These are phyloP conservation scores for Penicillium daleae DNA, from an alignment of 495 filamentous ascomycete species.

Conservation along the genomic window DNA sequence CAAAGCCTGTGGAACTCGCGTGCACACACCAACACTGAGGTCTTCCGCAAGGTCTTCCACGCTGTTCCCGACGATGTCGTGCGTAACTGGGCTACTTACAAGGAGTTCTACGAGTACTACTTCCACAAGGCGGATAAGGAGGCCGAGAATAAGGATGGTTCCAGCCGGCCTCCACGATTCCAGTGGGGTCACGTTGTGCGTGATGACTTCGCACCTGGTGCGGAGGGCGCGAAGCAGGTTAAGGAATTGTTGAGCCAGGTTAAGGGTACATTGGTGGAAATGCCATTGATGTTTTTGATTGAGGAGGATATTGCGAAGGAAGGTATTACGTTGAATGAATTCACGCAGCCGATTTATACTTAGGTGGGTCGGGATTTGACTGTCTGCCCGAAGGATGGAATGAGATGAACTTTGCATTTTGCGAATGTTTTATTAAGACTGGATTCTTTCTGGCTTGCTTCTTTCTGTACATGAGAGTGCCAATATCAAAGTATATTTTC, in stretches of 20 bases:
- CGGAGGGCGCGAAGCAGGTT: slow-evolving; percentile 67
- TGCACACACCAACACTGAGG: slow-evolving; percentile 80
- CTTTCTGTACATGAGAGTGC: background rate
- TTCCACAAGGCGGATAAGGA: slow-evolving; percentile 59
- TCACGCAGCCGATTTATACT: slow-evolving; percentile 86
- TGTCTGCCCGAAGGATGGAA: background rate
- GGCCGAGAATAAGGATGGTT: slow-evolving; percentile 39
- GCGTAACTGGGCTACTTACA: slow-evolving; percentile 82
- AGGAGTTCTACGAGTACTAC: slow-evolving; percentile 79
- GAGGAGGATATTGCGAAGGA: slow-evolving; percentile 88
- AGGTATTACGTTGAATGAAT: slow-evolving; percentile 75
- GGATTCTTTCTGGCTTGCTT: background rate
- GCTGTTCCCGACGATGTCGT: slow-evolving; percentile 81
- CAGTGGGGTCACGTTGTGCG: slow-evolving; percentile 86
- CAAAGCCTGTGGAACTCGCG: slow-evolving; percentile 71
- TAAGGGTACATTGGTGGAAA: slow-evolving; percentile 83
- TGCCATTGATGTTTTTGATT: slow-evolving; percentile 88
- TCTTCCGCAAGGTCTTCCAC: slow-evolving; percentile 86
- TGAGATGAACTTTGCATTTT: background rate
- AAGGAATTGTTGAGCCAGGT: slow-evolving; percentile 80
- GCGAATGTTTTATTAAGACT: background rate
- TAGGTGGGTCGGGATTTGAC: slow-evolving; percentile 37
- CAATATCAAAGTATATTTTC: background rate
- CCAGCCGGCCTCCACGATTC: slow-evolving; percentile 52
- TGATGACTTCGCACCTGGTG: slow-evolving; percentile 71